Evolutionary conservation across 2,329 filamentous ascomycete genomes (phyloP).

Genomic region (Mycosphaerella sp.): DNA sequence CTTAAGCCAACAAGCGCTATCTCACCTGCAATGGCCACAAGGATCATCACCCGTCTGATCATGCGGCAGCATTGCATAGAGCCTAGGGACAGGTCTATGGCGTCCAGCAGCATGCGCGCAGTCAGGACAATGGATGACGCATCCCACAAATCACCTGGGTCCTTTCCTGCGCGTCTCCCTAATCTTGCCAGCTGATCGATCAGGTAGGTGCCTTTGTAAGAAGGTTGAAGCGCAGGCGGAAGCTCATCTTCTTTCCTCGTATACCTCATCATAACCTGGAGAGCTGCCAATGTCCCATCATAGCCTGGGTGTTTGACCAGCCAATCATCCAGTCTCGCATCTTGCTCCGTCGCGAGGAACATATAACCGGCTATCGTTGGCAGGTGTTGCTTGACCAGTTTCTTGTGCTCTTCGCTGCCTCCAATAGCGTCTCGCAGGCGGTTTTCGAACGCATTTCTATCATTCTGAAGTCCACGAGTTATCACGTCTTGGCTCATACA

Average conservation of each 20-base stretch:
- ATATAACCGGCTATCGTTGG: conserved; percentile 69
- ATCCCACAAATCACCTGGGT: conserved; percentile 41
- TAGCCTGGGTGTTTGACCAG: conserved; percentile 41
- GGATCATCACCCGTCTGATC: conserved; percentile 73
- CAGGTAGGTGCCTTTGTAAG: conserved; percentile 72
- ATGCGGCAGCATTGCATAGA: conserved; percentile 81
- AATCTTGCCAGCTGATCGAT: conserved; percentile 68
- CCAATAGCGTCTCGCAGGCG: conserved; percentile 65
- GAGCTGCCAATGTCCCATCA: conserved; percentile 54
- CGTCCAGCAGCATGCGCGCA: conserved; percentile 70
- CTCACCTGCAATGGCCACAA: conserved; percentile 70
- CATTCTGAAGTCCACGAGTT: conserved; percentile 25
- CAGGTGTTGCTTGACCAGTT: conserved; percentile 62
- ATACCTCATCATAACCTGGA: conserved; percentile 63
- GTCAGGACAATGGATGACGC: conserved; percentile 28
- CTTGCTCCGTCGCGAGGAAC: conserved; percentile 64
- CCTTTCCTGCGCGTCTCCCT: conserved; percentile 64
- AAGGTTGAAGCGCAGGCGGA: conserved; percentile 76
- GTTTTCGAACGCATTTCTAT: conserved; percentile 33
- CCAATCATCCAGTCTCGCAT: conserved; percentile 63
- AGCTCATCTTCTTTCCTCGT: conserved; percentile 60
- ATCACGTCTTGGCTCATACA: conserved; percentile 69
- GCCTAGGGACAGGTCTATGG: conserved; percentile 74
- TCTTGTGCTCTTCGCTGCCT: conserved; percentile 52
- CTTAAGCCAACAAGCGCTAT: conserved; percentile 73